Evolutionary conservation across 306 rosid genomes (phyloP).

Genomic region (Alnus rubra): DNA sequence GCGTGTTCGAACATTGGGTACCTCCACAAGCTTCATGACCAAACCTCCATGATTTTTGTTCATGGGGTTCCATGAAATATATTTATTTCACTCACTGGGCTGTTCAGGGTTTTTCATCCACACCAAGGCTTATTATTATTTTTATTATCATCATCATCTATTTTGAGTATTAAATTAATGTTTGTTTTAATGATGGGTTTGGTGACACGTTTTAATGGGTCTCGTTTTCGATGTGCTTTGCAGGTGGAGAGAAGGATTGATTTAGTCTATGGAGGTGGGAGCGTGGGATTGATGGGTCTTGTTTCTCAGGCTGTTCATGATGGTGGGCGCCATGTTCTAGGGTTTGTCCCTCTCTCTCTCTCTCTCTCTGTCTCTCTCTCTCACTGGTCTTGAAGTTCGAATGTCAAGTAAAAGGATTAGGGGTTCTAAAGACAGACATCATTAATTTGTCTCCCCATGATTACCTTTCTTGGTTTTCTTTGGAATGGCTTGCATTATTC

Average conservation of each 20-base stretch:
- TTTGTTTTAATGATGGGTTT: constrained; percentile 29
- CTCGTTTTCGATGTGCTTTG: constrained; percentile 43
- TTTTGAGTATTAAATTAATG: not conserved
- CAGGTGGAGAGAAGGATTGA: constrained; percentile 97
- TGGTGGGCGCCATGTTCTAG: constrained; percentile 99
- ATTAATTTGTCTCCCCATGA: constrained; percentile 14
- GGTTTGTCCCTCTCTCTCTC: constrained; percentile 56
- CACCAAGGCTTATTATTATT: not conserved
- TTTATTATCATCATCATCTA: not conserved
- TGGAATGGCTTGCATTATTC: no score
- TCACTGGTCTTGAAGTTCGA: not conserved
- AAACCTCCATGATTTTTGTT: constrained; percentile 43
- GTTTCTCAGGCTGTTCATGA: constrained; percentile 99
- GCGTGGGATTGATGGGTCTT: constrained; percentile 99
- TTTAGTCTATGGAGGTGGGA: constrained; percentile 99
- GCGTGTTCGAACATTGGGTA: constrained; percentile 50
- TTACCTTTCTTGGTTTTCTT: constrained; percentile 6
- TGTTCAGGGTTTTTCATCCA: constrained; percentile 15
- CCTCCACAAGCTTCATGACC: constrained; percentile 44
- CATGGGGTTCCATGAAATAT: constrained; percentile 27
- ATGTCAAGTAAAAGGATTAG: not conserved
- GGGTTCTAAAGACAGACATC: constrained; percentile 21
- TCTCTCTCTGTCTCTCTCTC: constrained; percentile 21
- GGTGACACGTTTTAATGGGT: constrained; percentile 55
- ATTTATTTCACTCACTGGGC: constrained; percentile 9